Base-by-base conservation (phyloP, 1,284 basidiomycete species). In the Rhodotorula sp. region DNA sequence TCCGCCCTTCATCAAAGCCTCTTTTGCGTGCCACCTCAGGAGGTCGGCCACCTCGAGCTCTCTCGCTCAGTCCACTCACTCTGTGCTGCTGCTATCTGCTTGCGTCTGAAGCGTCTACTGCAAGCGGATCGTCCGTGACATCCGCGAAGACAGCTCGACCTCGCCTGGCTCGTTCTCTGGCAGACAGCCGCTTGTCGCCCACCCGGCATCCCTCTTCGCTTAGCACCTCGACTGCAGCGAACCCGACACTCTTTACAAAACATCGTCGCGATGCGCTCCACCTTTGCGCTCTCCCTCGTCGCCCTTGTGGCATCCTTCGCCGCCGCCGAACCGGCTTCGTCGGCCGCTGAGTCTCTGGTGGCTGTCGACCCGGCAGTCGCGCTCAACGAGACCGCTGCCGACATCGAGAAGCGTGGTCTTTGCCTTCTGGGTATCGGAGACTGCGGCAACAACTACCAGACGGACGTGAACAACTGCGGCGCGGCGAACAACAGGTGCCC, bases 401-500 rank as follows among this genome's bases (percentile, higher is more conserved):
- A 41, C 25, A 27, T 50, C 34, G 48, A 61, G 27, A 72, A 72
- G 66, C 70, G 70, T 3, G 42, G 64, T 4, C 45, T 50, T 16
- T 68, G 66, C 59, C 23, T 72, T 45, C 34, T 59, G 9, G 60
- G 60, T 17, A 17, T 64, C n/a, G 66, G 71, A 57, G 19, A 56
- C 23, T 65, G 66, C 49, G 57, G 59, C 27, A n/a, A n/a, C 5
- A 57, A 55, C 48, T 60, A 67, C 61, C 41, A 63, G 12, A 57
- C 57, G 25, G 68, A 75, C 53, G 66, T 67, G 27, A 73, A 68
- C 61, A 75, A 75, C 68, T 75, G 71, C 41, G 71, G 71, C 10
- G 1, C 21, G 9, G 42, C 55, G 16, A 55, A 53, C 53, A 56
- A 66, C 60, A 60, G 46, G 41, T 72, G 73, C 46, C 23, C 42